These are phyloP conservation scores for Trametes elegans DNA, from an alignment of 768 basidiomycete species.

Conservation along the genomic window DNA sequence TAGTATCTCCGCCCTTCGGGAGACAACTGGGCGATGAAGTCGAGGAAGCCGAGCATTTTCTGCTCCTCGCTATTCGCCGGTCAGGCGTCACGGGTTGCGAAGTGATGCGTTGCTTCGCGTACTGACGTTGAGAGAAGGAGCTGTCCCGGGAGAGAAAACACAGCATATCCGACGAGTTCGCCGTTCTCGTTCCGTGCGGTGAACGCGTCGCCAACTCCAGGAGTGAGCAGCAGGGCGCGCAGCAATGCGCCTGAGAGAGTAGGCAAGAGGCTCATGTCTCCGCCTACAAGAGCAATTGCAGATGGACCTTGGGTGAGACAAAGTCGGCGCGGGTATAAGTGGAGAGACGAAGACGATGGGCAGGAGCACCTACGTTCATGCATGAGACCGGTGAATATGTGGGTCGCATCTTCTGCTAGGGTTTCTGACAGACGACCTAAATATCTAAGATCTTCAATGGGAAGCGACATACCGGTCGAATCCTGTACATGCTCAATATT, in stretches of 20 bases:
- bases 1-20: conserved; percentile 19
- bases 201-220: conserved; percentile 8
- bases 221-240: conserved; percentile 3
- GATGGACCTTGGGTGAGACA: conserved; percentile 1
- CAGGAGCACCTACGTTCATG: no score
- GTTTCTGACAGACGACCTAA: no score
- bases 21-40: conserved; percentile 18
- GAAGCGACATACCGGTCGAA: no score
- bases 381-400: no score
- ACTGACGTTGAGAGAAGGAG: conserved; percentile 18
- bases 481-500: no score
- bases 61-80: conserved; percentile 12
- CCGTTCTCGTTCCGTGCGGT: conserved; percentile 18
- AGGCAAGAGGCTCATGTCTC: conserved; percentile 8
- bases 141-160: conserved; percentile 14
- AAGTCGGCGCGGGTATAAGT: no score
- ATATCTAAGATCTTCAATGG: no score
- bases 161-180: conserved; percentile 15
- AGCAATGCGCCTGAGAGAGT: conserved; percentile 1
- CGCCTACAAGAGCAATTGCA: background rate
- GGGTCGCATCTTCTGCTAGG: no score
- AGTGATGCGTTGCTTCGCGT: background rate
- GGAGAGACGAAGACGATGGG: no score
- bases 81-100: no score
- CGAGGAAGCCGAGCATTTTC: conserved; percentile 17